Percentiles rank a stretch among this genome's conserved stretches.
Evolutionary conservation across 2,329 filamentous ascomycete genomes (phyloP).

Genomic region (Incumbomyces lentus): DNA sequence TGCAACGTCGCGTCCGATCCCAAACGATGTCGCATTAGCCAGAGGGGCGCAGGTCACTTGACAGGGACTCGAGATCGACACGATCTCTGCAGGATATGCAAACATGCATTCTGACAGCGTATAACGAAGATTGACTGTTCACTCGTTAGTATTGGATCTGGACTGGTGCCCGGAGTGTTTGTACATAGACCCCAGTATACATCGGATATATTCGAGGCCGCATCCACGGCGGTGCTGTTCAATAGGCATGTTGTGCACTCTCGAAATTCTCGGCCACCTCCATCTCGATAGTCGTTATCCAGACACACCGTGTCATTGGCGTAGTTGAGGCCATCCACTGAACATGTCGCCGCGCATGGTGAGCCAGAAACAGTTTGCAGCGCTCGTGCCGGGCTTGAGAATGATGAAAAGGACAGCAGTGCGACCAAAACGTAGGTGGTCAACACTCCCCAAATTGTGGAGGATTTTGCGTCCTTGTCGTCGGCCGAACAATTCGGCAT

Average conservation of each 20-base stretch:
- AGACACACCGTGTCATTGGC: slow-evolving; percentile 32
- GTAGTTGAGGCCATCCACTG: slow-evolving; percentile 23
- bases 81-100: slow-evolving; percentile 27
- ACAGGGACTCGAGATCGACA: slow-evolving; percentile 34
- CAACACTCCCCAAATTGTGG: neutral
- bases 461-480: slow-evolving; percentile 2
- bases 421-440: neutral
- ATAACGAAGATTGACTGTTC: slow-evolving; percentile 36
- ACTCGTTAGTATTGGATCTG: slow-evolving; percentile 11
- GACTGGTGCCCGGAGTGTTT: neutral
- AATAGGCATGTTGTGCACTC: slow-evolving; percentile 34
- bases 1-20: slow-evolving; percentile 25
- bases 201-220: slow-evolving; percentile 29
- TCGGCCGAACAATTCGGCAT: neutral
- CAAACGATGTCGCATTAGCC: slow-evolving; percentile 17
- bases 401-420: slow-evolving; percentile 3
- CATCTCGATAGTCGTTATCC: slow-evolving; percentile 28
- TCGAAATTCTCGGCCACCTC: slow-evolving; percentile 28
- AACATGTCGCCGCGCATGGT: slow-evolving; percentile 14
- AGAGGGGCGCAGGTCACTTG: slow-evolving; percentile 33
- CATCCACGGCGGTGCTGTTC: slow-evolving; percentile 29
- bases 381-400: slow-evolving; percentile 8
- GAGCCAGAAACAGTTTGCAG: slow-evolving; percentile 17
- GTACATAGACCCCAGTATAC: slow-evolving; percentile 38
- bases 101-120: slow-evolving; percentile 35